Evolutionary conservation across 768 basidiomycete species (phyloP), one percentile per base, ranked within the genome.

Genomic region (Harrya chromipes): DNA sequence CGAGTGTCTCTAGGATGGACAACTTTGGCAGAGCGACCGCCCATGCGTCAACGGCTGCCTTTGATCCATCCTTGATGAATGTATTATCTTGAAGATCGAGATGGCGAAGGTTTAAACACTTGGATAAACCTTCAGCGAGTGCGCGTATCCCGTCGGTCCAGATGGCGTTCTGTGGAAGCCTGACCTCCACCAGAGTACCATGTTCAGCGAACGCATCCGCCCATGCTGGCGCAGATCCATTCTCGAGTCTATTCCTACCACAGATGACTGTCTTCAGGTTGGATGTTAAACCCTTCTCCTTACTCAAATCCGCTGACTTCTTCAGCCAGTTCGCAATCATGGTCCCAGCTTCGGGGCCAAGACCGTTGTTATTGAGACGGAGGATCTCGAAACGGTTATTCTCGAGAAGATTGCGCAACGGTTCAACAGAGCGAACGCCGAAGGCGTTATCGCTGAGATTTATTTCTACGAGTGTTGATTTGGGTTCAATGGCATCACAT

Each of bases 121-220:
- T 75, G 12, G 82, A 67, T 27, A 99, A 69, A 4, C 94, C 95
- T 20, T 69, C 64, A 6, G 90, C 89, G 20, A 99, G 80, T 11
- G 82, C 80, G 9, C 78, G 78, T 62, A 95, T 87, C 4, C 97
- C 97, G 50, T 86, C 85, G 84, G 90, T 90, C 55, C 93, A 79
- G 59, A 99, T 97, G 5, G 95, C 97, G 62, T 99, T 97, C 75
- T 98, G 94, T n/a, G 90, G 89, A 84, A 98, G 86, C 50, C 89
- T 80, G 26, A 98, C 86, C 56, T 97, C 91, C 45, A 74, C 74
- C 27, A 99, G 79, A 6, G 82, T 83, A 7, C 81, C 84, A 62
- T 97, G 93, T 33, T 82, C 88, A 1, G 83, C 82, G 63, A 95
- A 95, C 4, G 95, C 94, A 34, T 83, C 80, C 1, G 90, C 92